A percentile compares a stretch with the other conserved stretches of the same genome.
phyloP scores from a whole-genome alignment of 202 grass and related monocot genomes.

The Cymbopogon flexuosus region DNA sequence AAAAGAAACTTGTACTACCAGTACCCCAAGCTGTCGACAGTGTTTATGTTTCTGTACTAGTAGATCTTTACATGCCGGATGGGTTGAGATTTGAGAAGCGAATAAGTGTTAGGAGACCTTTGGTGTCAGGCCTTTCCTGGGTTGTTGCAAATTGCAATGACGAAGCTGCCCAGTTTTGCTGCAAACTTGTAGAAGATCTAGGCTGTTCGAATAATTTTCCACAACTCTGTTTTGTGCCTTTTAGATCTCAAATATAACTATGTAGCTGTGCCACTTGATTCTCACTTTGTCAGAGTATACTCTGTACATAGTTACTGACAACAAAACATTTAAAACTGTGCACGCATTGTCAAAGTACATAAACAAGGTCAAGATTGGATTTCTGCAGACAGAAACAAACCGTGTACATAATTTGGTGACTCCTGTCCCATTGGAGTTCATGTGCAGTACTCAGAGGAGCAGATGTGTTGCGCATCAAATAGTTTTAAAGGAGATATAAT shows the following conservation, averaged over 20 bases:
- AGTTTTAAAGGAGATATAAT: background rate
- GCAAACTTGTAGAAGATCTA: background rate
- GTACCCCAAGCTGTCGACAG: background rate
- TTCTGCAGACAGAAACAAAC: background rate
- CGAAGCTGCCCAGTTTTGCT: background rate
- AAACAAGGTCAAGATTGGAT: background rate
- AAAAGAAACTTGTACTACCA: background rate
- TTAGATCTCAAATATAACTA: constrained; percentile 11
- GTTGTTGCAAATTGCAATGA: background rate
- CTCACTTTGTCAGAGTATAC: background rate
- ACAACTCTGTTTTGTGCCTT: background rate
- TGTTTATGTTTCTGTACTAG: background rate
- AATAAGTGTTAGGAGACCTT: background rate
- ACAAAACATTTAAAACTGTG: background rate
- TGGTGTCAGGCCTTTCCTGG: background rate
- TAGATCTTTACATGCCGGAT: background rate
- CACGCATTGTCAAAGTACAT: background rate
- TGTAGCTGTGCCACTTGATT: background rate
- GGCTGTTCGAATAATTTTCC: background rate
- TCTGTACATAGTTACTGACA: background rate
- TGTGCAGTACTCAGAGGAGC: constrained; percentile 1
- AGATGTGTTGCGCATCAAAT: background rate
- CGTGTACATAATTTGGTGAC: constrained; percentile 27
- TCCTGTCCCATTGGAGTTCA: constrained; percentile 22
- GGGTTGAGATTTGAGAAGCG: background rate